A percentile compares a stretch with the other conserved stretches of the same genome.
Evolutionary conservation across 2,329 filamentous ascomycete species (phyloP).

Genomic region (Ceratocystis eucalypticola): DNA sequence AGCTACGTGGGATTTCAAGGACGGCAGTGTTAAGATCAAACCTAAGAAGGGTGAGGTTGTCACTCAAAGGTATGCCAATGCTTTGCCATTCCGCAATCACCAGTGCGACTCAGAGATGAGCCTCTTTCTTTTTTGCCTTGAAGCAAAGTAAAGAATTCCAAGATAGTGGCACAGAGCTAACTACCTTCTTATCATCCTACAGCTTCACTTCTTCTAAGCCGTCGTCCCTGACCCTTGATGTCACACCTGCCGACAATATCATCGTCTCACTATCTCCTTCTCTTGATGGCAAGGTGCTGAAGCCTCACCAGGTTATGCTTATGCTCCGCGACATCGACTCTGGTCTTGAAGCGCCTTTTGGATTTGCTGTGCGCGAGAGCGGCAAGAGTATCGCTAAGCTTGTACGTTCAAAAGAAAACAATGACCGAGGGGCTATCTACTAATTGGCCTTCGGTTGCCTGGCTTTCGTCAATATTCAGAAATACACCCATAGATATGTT

Average conservation of each 20-base stretch:
- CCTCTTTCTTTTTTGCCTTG: too few relatives aligned
- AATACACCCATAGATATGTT: conserved; percentile 20
- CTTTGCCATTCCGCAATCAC: too few relatives aligned
- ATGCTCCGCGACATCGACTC: conserved; percentile 60
- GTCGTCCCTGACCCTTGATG: conserved; percentile 46
- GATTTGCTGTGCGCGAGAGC: conserved; percentile 69
- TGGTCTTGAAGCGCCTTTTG: conserved; percentile 76
- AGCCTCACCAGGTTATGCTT: conserved; percentile 89
- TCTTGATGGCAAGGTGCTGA: conserved; percentile 63
- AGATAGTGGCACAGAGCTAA: not conserved
- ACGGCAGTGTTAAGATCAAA: conserved; percentile 53
- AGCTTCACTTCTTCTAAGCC: conserved; percentile 37
- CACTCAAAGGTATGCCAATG: conserved; percentile 50
- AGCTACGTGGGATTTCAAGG: conserved; percentile 59
- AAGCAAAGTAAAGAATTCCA: not conserved
- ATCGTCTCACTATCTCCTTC: conserved; percentile 72
- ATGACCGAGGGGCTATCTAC: not conserved
- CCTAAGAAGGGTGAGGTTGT: conserved; percentile 49
- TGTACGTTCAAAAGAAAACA: conserved; percentile 39
- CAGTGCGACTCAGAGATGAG: too few relatives aligned
- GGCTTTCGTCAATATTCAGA: not conserved
- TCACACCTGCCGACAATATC: conserved; percentile 58
- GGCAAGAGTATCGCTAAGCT: conserved; percentile 78
- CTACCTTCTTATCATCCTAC: conserved; percentile 4
- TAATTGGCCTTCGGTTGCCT: not conserved